Percentiles rank a stretch among this genome's conserved stretches.
phyloP scores from a whole-genome alignment of 305 asterid genomes.

The Vinca major region DNA sequence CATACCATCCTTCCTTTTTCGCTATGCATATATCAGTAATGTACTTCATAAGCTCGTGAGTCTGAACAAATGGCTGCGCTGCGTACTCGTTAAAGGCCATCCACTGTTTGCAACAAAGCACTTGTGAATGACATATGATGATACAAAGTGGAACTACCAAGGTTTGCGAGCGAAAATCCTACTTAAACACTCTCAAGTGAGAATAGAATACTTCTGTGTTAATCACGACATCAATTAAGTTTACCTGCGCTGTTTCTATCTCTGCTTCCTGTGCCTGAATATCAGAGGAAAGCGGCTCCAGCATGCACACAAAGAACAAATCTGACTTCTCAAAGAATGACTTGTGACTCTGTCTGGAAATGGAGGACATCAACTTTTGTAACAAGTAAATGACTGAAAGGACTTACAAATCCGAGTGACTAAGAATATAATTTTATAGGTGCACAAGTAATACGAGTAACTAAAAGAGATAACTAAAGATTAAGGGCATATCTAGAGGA shows the following conservation, averaged over 20 bases:
- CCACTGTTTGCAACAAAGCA: constrained; percentile 49
- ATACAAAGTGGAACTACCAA: background rate
- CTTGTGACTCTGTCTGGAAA: constrained; percentile 76
- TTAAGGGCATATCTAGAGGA: background rate
- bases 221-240: constrained; percentile 1
- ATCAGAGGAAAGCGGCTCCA: constrained; percentile 66
- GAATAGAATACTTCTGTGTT: background rate
- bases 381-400: background rate
- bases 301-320: constrained; percentile 80
- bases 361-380: constrained; percentile 1
- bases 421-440: background rate
- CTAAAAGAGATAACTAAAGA: background rate
- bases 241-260: constrained; percentile 94
- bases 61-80: constrained; percentile 57
- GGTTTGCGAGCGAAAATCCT: no score
- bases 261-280: constrained; percentile 70
- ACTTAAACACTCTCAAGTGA: background rate
- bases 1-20: constrained; percentile 45
- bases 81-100: constrained; percentile 76
- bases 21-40: constrained; percentile 44
- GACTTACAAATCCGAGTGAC: background rate
- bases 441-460: background rate
- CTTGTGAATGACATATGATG: background rate
- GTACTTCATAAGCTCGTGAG: constrained; percentile 42
- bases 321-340: constrained; percentile 81